Evolutionary conservation across 768 basidiomycete genomes (phyloP).

Genomic region (Scleroderma bovista): DNA sequence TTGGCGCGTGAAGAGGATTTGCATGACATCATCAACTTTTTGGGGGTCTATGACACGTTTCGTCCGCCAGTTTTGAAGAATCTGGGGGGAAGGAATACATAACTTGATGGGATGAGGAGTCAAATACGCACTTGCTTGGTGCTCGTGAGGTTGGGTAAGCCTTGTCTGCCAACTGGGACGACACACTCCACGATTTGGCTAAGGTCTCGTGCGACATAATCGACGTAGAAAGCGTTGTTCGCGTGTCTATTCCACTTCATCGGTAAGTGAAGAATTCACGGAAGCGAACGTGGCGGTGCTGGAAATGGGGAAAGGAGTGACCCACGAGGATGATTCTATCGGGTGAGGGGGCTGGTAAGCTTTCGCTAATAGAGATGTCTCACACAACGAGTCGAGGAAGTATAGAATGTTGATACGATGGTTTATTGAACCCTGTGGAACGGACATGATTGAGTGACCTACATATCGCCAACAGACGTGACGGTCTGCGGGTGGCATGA

Average conservation of each 20-base stretch:
- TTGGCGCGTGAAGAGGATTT: slow-evolving; percentile 47
- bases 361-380: slow-evolving; percentile 65
- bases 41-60: slow-evolving; percentile 81
- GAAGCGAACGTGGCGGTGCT: background rate
- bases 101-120: background rate
- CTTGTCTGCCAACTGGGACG: slow-evolving; percentile 86
- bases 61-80: slow-evolving; percentile 86
- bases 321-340: slow-evolving; percentile 18
- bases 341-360: slow-evolving; percentile 37
- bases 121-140: slow-evolving; percentile 65
- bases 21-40: slow-evolving; percentile 65
- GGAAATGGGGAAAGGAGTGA: background rate
- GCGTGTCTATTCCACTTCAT: slow-evolving; percentile 31
- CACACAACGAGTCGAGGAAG: slow-evolving; percentile 84
- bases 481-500: background rate
- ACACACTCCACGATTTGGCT: slow-evolving; percentile 73
- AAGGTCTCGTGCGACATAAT: slow-evolving; percentile 75
- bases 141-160: slow-evolving; percentile 81
- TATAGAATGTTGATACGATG: slow-evolving; percentile 91
- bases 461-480: background rate
- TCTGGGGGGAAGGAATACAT: slow-evolving; percentile 38
- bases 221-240: slow-evolving; percentile 59
- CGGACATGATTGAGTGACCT: background rate
- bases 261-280: background rate
- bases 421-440: slow-evolving; percentile 71